A percentile compares a stretch with the other conserved stretches of the same genome.
Conservation (phyloP, 2,329 filamentous ascomycete species). For the Colletotrichum tropicicola region DNA sequence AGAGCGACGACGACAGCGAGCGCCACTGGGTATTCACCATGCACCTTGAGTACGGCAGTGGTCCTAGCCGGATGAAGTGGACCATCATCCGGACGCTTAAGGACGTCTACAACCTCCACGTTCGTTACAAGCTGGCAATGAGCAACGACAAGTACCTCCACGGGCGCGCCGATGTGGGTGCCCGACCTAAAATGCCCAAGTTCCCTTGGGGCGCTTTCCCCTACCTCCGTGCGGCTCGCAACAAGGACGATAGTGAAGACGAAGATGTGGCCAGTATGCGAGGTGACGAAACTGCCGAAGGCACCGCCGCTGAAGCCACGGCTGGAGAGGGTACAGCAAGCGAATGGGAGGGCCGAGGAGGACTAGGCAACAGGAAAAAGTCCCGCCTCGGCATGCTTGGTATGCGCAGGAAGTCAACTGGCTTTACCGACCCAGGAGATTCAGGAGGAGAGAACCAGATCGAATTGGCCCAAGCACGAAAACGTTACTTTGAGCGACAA, state of each 20-base stretch:
- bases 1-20: slow-evolving; percentile 64
- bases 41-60: slow-evolving; percentile 95
- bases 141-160: slow-evolving; percentile 86
- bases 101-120: slow-evolving; percentile 92
- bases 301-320: slow-evolving; percentile 54
- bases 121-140: slow-evolving; percentile 90
- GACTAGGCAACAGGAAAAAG: slow-evolving; percentile 47
- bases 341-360: slow-evolving; percentile 37
- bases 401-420: slow-evolving; percentile 62
- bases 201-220: slow-evolving; percentile 92
- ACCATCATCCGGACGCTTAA: slow-evolving; percentile 85
- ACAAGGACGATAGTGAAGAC: slow-evolving; percentile 83
- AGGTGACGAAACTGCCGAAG: slow-evolving; percentile 54
- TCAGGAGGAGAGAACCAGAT: slow-evolving; percentile 46
- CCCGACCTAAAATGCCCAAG: slow-evolving; percentile 81
- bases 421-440: slow-evolving; percentile 55
- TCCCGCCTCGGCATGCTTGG: slow-evolving; percentile 64
- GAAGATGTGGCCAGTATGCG: slow-evolving; percentile 61
- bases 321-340: slow-evolving; percentile 60
- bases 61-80: slow-evolving; percentile 96
- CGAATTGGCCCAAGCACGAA: slow-evolving; percentile 52
- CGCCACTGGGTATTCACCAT: slow-evolving; percentile 90
- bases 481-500: slow-evolving; percentile 82
- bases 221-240: slow-evolving; percentile 83
- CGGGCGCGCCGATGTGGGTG: slow-evolving; percentile 70